Evolutionary conservation across 2,329 filamentous ascomycete genomes (phyloP).

Genomic region (Geosmithia putterillii): DNA sequence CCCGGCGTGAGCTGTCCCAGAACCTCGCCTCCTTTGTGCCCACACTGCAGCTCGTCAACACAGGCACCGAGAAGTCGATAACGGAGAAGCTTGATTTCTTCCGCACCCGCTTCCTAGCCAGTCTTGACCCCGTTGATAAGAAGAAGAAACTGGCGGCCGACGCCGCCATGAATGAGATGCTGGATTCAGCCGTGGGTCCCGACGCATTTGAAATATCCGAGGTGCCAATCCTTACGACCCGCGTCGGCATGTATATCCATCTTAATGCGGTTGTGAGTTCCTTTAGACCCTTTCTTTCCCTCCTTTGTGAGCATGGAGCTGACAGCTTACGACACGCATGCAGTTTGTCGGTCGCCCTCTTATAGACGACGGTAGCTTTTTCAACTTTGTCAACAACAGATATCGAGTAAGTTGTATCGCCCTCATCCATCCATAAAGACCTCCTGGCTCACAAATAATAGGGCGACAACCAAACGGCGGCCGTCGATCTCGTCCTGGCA

Average conservation of each 20-base stretch:
- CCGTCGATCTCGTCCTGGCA: conserved; percentile 73
- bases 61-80: conserved; percentile 38
- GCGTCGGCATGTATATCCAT: conserved; percentile 76
- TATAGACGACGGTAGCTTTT: conserved; percentile 67
- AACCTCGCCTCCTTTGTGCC: conserved; percentile 41
- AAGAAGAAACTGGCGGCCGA: conserved; percentile 36
- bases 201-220: conserved; percentile 48
- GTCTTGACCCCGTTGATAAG: conserved; percentile 41
- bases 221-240: conserved; percentile 59
- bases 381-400: conserved; percentile 71
- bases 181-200: conserved; percentile 43
- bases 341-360: conserved; percentile 73
- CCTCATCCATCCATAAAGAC: not conserved
- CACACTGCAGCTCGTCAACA: conserved; percentile 42
- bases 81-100: conserved; percentile 43
- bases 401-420: conserved; percentile 51
- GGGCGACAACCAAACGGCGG: conserved; percentile 65
- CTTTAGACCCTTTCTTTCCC: not conserved
- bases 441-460: conserved; percentile 19
- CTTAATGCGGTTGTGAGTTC: conserved; percentile 64
- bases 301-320: not conserved
- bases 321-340: not conserved
- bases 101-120: conserved; percentile 40
- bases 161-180: conserved; percentile 40
- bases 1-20: conserved; percentile 35